Evolutionary conservation across 345 rosid species (phyloP), one percentile per base, ranked within the genome.

Genomic region (Streptanthus diversifolius): DNA sequence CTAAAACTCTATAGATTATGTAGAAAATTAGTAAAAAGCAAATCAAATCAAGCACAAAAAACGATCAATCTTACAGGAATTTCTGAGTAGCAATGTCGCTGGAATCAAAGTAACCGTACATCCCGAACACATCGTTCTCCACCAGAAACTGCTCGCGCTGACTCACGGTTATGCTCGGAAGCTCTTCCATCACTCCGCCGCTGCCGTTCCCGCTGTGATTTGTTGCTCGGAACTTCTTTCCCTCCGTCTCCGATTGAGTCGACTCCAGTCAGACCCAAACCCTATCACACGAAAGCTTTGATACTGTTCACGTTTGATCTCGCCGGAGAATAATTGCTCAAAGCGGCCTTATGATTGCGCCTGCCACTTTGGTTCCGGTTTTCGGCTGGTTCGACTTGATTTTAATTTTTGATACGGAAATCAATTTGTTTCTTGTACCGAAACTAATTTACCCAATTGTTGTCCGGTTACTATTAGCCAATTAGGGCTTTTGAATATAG

Each of bases 111-210:
- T 74, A 14, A 63, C 77, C 67, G 83, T 80, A 90, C 25, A 90
- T 83, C 77, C 76, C 71, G 71, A 82, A 86, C 25, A 91, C 95
- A 21, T 77, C 81, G 18, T 80, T 72, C 77, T 82, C 82, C 66
- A 93, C 97, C 68, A 75, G 74, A 74, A 80, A 65, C 67, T 89
- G 91, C 65, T 89, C 95, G 4, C 82, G 80, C 74, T 93, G 95
- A 74, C 80, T 85, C 74, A 80, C 86, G 39, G 96, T 93, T 11
- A 72, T 30, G 3, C 61, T 77, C 68, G 73, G 9, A 14, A 77
- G 62, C 66, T 82, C 66, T 66, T 79, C 82, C 90, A 83, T 83
- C 19, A 63, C 57, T 48, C 69, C 68, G 63, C 47, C 63, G 70
- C 58, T 56, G 64, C 64, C 17, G 2, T 9, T 21, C 27, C 29